These are phyloP conservation scores for Aspergillus sclerotioniger DNA, from an alignment of 495 filamentous ascomycete species.

Conservation along the genomic window DNA sequence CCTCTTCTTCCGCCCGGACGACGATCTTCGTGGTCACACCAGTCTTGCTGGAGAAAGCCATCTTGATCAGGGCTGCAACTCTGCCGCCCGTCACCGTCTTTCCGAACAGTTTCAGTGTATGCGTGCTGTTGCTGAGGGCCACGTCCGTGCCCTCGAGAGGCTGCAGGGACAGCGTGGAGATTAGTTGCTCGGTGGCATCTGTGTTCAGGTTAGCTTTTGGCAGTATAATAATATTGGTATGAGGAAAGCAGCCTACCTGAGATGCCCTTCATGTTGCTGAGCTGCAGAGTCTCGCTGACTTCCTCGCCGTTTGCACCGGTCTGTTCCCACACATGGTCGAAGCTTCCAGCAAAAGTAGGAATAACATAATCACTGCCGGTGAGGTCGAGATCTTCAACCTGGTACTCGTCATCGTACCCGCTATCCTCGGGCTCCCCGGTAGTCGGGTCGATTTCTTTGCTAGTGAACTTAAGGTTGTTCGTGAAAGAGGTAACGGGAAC, in stretches of 20 bases:
- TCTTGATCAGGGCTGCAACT: constrained; percentile 82
- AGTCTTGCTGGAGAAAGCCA: constrained; percentile 89
- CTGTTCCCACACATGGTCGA: constrained; percentile 96
- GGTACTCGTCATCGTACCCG: constrained; percentile 97
- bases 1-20: constrained; percentile 87
- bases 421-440: constrained; percentile 87
- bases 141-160: constrained; percentile 93
- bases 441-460: constrained; percentile 95
- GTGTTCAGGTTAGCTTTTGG: constrained; percentile 33
- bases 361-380: constrained; percentile 90
- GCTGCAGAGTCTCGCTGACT: constrained; percentile 85
- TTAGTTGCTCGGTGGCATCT: constrained; percentile 94
- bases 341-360: constrained; percentile 89
- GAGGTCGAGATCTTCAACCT: constrained; percentile 92
- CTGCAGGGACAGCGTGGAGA: constrained; percentile 83
- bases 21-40: constrained; percentile 94
- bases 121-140: constrained; percentile 79
- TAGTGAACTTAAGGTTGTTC: constrained; percentile 93
- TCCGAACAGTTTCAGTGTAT: constrained; percentile 92
- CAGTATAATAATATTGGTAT: neutral
- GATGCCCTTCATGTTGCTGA: constrained; percentile 88
- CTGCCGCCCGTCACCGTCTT: constrained; percentile 91
- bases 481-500: constrained; percentile 79
- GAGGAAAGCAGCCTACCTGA: constrained; percentile 59
- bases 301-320: constrained; percentile 85